Conservation (phyloP, 257 asterid species). For the Striga asiatica region DNA sequence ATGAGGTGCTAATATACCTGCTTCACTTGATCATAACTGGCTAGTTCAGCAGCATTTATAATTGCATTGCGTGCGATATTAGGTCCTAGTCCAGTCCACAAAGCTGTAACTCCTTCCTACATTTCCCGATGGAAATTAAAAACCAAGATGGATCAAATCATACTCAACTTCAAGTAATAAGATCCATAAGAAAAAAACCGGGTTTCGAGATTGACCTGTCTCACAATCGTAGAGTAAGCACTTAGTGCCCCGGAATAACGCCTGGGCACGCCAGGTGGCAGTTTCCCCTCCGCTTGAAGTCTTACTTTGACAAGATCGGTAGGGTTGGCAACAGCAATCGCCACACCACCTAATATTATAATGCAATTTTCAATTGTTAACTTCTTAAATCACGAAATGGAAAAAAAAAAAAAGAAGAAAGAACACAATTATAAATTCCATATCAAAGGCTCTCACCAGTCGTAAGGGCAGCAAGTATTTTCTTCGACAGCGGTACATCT, state of each 20-base stretch:
- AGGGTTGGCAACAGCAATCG: constrained; percentile 77
- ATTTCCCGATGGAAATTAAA: not conserved
- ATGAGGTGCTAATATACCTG: constrained; percentile 34
- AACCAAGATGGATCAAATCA: constrained; percentile 10
- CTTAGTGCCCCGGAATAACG: constrained; percentile 91
- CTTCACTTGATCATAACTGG: constrained; percentile 98
- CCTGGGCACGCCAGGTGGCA: constrained; percentile 87
- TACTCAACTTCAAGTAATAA: too few species aligned
- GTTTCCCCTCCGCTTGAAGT: constrained; percentile 94
- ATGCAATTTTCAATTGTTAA: constrained; percentile 6
- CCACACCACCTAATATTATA: constrained; percentile 76
- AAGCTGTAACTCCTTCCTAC: constrained; percentile 74
- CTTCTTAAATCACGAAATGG: not conserved
- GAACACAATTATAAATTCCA: not conserved
- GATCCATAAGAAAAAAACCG: not conserved
- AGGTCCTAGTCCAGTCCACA: constrained; percentile 98
- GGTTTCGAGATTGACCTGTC: constrained; percentile 50
- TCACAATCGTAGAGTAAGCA: constrained; percentile 82
- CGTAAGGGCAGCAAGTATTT: constrained; percentile 89
- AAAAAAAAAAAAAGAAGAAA: not conserved
- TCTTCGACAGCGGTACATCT: constrained; percentile 83
- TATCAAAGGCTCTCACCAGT: constrained; percentile 94
- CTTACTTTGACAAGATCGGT: constrained; percentile 98
- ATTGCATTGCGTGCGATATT: constrained; percentile 93
- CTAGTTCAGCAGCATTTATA: constrained; percentile 94